A percentile compares a stretch with the other conserved stretches of the same genome.
These are phyloP conservation scores for Pleurotus tuber-regium DNA, from an alignment of 768 basidiomycete genomes.

Conservation along the genomic window DNA sequence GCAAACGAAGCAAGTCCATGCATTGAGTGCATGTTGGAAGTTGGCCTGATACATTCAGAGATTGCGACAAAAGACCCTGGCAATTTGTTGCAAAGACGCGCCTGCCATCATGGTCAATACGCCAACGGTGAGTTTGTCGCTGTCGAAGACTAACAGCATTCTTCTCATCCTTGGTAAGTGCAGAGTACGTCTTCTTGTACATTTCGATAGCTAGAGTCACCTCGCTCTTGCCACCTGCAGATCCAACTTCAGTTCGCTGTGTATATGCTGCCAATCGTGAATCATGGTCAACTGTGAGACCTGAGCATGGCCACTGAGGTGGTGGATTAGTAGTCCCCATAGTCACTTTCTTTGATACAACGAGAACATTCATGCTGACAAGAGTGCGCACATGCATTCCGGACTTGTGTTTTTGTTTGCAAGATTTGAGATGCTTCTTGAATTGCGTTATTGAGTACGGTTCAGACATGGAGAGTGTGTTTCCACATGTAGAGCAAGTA, in stretches of 20 bases:
- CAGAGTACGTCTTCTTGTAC: slow-evolving; percentile 10
- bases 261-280: slow-evolving; percentile 13
- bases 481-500: slow-evolving; percentile 15
- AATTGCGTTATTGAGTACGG: slow-evolving; percentile 13
- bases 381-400: neutral
- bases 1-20: neutral
- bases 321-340: neutral
- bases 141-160: slow-evolving; percentile 12
- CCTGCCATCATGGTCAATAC: slow-evolving; percentile 20
- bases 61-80: slow-evolving; percentile 2
- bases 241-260: slow-evolving; percentile 8
- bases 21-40: slow-evolving; percentile 16
- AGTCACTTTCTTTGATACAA: neutral
- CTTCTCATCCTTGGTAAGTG: slow-evolving; percentile 9
- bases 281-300: slow-evolving; percentile 11
- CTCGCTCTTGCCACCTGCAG: slow-evolving; percentile 16
- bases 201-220: slow-evolving; percentile 12
- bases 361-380: neutral
- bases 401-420: neutral
- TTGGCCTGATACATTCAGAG: neutral
- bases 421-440: slow-evolving; percentile 10
- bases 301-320: slow-evolving; percentile 13
- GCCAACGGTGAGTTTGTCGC: slow-evolving; percentile 21
- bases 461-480: slow-evolving; percentile 11
- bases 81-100: slow-evolving; percentile 19